Evolutionary conservation across 148 eudicot genomes (phyloP).

Genomic region (Limonium bicolor): DNA sequence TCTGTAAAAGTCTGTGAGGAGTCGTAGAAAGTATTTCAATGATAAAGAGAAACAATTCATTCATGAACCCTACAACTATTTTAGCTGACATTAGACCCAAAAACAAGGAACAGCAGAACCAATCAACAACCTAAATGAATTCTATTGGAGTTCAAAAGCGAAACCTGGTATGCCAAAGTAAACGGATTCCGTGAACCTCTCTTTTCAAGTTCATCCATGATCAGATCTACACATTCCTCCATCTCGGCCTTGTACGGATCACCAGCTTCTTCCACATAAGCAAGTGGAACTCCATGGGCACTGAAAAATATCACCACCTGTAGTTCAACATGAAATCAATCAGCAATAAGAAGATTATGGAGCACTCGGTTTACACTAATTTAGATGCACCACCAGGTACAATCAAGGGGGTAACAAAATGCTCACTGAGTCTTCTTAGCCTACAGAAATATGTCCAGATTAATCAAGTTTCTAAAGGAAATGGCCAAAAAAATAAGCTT

Average conservation of each 20-base stretch:
- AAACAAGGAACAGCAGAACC: no score
- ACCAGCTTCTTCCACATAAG: conserved; percentile 98
- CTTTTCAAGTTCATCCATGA: conserved; percentile 86
- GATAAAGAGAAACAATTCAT: no score
- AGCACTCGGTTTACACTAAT: not conserved
- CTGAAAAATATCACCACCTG: conserved; percentile 97
- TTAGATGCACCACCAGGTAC: not conserved
- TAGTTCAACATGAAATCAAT: not conserved
- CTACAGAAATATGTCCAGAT: no score
- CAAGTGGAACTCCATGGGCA: conserved; percentile 96
- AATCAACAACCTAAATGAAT: no score
- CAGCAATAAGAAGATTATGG: not conserved
- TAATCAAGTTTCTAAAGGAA: not conserved
- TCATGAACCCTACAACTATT: no score
- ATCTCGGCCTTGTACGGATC: conserved; percentile 99
- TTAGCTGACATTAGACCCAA: no score
- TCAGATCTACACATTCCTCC: conserved; percentile 97
- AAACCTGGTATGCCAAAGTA: conserved; percentile 94
- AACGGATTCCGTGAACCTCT: conserved; percentile 50
- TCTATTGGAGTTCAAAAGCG: not conserved
- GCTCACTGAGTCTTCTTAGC: not conserved
- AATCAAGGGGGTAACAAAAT: not conserved
- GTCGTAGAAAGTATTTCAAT: no score
- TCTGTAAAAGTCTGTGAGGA: no score
- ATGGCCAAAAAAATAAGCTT: not conserved